Evolutionary conservation across 2,329 filamentous ascomycete species (phyloP).

Genomic region (Pyrenochaeta sp.): DNA sequence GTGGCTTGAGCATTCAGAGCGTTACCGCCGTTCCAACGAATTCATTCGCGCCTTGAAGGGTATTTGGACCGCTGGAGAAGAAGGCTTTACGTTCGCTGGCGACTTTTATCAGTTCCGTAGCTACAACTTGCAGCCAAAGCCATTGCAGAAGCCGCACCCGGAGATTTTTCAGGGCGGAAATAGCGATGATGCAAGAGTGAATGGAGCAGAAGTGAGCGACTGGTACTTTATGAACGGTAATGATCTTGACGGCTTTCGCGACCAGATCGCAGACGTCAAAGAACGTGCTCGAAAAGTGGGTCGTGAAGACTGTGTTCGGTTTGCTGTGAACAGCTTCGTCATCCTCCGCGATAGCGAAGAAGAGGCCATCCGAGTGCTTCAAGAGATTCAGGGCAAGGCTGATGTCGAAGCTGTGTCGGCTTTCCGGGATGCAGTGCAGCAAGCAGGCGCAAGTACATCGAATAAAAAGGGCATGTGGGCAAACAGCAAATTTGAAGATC

Average conservation of each 20-base stretch:
- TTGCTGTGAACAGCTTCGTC: slow-evolving; percentile 61
- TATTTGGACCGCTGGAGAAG: slow-evolving; percentile 58
- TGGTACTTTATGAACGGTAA: slow-evolving; percentile 68
- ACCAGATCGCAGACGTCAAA: slow-evolving; percentile 60
- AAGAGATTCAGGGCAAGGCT: slow-evolving; percentile 64
- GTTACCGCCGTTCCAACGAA: slow-evolving; percentile 59
- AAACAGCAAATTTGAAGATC: slow-evolving; percentile 60
- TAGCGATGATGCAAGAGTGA: slow-evolving; percentile 60
- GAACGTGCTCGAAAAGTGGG: slow-evolving; percentile 56
- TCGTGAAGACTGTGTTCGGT: slow-evolving; percentile 57
- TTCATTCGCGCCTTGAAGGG: slow-evolving; percentile 62
- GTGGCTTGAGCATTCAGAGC: slow-evolving; percentile 64
- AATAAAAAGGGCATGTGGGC: slow-evolving; percentile 65
- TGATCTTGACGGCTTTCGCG: slow-evolving; percentile 61
- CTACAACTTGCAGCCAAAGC: slow-evolving; percentile 61
- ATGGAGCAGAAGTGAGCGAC: slow-evolving; percentile 58
- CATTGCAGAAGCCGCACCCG: slow-evolving; percentile 59
- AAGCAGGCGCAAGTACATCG: slow-evolving; percentile 58
- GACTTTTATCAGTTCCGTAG: slow-evolving; percentile 64
- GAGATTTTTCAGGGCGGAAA: slow-evolving; percentile 65
- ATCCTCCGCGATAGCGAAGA: slow-evolving; percentile 61
- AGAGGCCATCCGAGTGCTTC: slow-evolving; percentile 59
- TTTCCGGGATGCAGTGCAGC: slow-evolving; percentile 59
- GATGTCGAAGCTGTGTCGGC: slow-evolving; percentile 60
- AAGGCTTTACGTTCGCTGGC: slow-evolving; percentile 59